Percentiles rank a stretch among this genome's conserved stretches.
Conservation (phyloP, 2,329 filamentous ascomycete species). For the Geoglossum cookeanum region DNA sequence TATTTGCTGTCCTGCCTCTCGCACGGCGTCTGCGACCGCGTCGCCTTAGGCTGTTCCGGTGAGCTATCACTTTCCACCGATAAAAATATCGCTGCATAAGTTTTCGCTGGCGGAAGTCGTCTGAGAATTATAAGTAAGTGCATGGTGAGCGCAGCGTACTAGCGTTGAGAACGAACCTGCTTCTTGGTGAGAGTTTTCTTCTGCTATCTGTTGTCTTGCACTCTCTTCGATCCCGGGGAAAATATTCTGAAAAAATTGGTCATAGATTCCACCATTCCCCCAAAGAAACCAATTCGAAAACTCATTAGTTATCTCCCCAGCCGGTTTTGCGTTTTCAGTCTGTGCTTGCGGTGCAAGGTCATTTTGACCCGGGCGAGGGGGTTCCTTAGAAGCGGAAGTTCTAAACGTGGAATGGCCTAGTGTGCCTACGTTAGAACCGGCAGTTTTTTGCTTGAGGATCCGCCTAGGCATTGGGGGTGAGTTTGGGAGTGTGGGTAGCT, state of each 20-base stretch:
- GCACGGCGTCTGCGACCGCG: conserved; percentile 1
- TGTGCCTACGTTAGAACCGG: neutral
- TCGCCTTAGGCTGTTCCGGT: neutral
- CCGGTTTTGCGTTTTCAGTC: neutral
- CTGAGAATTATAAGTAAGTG: neutral
- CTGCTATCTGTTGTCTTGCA: neutral
- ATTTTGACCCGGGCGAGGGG: too few relatives aligned
- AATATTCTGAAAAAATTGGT: neutral
- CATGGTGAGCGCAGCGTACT: neutral
- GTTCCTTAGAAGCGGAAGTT: neutral
- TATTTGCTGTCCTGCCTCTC: neutral
- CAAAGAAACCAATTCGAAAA: neutral
- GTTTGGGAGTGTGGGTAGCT: neutral
- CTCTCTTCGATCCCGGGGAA: neutral
- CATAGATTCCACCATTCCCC: conserved; percentile 3
- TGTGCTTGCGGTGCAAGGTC: neutral
- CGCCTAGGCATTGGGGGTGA: neutral
- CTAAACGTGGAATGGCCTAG: neutral
- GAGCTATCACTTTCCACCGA: conserved; percentile 2
- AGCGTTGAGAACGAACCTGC: neutral
- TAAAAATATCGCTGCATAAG: conserved; percentile 4
- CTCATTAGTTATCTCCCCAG: neutral
- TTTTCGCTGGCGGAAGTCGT: conserved; percentile 3
- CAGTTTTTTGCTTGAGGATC: neutral
- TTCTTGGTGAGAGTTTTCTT: neutral